Conservation (phyloP, 305 asterid species). For the Fraxinus baroniana region DNA sequence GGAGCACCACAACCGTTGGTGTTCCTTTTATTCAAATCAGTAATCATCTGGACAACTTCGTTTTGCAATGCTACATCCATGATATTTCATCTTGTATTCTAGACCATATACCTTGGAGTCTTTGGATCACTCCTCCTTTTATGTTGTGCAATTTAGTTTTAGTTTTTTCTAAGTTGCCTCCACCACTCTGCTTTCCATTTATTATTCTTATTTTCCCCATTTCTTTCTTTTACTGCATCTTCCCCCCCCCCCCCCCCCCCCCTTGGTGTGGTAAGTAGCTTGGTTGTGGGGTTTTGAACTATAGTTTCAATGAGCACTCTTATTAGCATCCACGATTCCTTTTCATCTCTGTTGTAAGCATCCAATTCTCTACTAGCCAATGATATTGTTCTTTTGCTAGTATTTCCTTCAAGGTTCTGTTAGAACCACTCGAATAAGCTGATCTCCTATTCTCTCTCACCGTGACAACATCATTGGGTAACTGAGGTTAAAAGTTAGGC, state of each 20-base stretch:
- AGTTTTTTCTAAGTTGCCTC: background rate
- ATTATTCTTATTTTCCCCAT: background rate
- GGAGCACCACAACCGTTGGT: constrained; percentile 4
- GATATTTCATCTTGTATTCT: background rate
- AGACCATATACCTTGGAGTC: constrained; percentile 4
- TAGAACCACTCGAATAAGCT: background rate
- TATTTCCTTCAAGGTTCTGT: background rate
- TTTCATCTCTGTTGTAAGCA: background rate
- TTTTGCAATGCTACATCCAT: constrained; percentile 3
- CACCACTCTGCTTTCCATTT: background rate
- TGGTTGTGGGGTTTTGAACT: background rate
- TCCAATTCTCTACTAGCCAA: background rate
- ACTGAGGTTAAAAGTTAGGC: background rate
- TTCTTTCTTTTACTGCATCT: background rate
- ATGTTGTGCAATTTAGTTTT: background rate
- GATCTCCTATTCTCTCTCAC: background rate
- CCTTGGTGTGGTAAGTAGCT: background rate
- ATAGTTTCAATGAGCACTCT: background rate
- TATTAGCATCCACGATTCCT: background rate
- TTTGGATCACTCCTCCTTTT: constrained; percentile 11
- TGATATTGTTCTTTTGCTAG: background rate
- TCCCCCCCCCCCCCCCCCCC: background rate
- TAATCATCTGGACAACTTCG: constrained; percentile 3
- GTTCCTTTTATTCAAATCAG: background rate
- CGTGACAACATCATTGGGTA: background rate